Conservation (phyloP, 345 rosid genomes). For the Salix viminalis region DNA sequence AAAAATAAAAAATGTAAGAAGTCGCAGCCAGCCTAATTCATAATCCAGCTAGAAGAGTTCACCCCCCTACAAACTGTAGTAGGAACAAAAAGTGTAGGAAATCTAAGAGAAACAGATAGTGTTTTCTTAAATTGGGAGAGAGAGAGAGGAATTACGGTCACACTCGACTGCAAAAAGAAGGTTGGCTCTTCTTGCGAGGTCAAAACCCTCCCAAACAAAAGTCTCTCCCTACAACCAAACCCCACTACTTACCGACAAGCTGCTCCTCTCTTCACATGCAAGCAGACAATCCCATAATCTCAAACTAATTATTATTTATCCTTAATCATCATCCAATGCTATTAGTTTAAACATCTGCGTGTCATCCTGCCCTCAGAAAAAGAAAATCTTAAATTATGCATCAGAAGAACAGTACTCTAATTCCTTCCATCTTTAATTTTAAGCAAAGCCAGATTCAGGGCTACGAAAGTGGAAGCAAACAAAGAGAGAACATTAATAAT, state of each 20-base stretch:
- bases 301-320: background rate
- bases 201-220: slow-evolving; percentile 35
- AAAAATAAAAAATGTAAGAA: too few species aligned
- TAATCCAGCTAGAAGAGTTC: background rate
- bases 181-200: slow-evolving; percentile 34
- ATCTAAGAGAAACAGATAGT: slow-evolving; percentile 21
- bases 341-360: background rate
- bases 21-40: too few species aligned
- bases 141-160: background rate
- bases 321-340: background rate
- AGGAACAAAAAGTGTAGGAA: slow-evolving; percentile 2
- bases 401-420: background rate
- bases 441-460: background rate
- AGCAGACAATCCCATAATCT: background rate
- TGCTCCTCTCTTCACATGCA: slow-evolving; percentile 12
- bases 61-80: background rate
- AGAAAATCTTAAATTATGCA: background rate
- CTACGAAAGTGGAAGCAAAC: background rate
- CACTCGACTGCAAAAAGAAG: slow-evolving; percentile 13
- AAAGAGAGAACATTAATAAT: background rate
- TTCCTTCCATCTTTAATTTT: background rate
- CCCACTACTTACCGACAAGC: slow-evolving; percentile 33
- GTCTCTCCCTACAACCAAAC: slow-evolving; percentile 7
- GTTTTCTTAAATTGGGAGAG: slow-evolving; percentile 12
- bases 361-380: background rate